Evolutionary conservation across 73 alveolate species (phyloP).

Genomic region (Paraurostyla sp.): DNA sequence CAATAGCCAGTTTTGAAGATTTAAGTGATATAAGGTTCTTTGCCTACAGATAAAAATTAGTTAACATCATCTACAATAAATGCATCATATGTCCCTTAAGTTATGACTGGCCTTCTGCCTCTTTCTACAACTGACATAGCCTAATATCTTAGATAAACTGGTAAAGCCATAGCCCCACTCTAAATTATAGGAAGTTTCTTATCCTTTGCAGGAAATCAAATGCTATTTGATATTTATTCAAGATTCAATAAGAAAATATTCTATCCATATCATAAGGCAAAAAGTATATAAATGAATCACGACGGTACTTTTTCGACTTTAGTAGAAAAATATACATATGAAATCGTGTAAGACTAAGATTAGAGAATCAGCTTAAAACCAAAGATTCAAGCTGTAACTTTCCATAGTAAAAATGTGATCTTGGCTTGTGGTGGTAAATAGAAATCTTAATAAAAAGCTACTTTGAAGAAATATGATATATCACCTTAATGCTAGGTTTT

Average conservation of each 20-base stretch:
- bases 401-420: slow-evolving; percentile 30
- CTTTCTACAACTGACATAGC: slow-evolving; percentile 19
- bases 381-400: background rate
- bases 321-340: background rate
- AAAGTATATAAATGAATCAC: background rate
- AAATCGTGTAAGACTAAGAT: background rate
- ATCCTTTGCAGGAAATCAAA: slow-evolving; percentile 31
- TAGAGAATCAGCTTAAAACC: background rate
- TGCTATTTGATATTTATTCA: slow-evolving; percentile 40
- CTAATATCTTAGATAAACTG: background rate
- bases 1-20: background rate
- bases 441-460: background rate
- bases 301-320: slow-evolving; percentile 14
- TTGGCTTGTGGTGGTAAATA: slow-evolving; percentile 41
- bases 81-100: background rate
- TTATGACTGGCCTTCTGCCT: background rate
- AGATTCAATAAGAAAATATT: slow-evolving; percentile 21
- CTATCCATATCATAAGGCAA: slow-evolving; percentile 51
- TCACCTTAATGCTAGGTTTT: background rate
- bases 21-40: background rate
- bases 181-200: slow-evolving; percentile 42
- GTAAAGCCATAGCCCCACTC: slow-evolving; percentile 30
- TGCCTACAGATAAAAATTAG: no score
- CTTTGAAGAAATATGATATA: background rate
- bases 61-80: background rate